A percentile compares a stretch with the other conserved stretches of the same genome.
phyloP scores from a whole-genome alignment of 495 filamentous ascomycete species.

The Aspergillus bridgeri region DNA sequence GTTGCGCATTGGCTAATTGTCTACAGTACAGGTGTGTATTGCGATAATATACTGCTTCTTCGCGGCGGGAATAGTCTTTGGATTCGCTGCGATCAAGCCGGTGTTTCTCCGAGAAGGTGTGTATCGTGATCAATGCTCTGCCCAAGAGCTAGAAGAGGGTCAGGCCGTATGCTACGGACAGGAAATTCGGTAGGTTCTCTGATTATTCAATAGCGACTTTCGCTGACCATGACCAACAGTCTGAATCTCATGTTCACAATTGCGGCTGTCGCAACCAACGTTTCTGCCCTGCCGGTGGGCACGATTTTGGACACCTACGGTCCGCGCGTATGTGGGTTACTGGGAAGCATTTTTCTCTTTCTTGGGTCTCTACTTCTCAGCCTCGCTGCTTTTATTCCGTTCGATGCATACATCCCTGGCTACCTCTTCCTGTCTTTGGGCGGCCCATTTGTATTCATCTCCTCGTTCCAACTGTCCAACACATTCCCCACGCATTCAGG shows the following conservation, averaged over 20 bases:
- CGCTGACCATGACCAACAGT: conserved; percentile 21
- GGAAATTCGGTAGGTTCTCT: conserved; percentile 60
- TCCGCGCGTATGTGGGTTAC: conserved; percentile 69
- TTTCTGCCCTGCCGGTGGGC: conserved; percentile 78
- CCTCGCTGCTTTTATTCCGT: conserved; percentile 57
- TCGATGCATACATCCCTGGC: conserved; percentile 73
- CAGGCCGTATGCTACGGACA: conserved; percentile 67
- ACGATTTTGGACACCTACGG: conserved; percentile 83
- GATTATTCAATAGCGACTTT: no score
- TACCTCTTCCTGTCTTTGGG: conserved; percentile 82
- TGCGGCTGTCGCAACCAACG: conserved; percentile 82
- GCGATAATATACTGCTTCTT: conserved; percentile 81
- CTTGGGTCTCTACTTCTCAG: conserved; percentile 69
- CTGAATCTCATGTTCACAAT: conserved; percentile 93
- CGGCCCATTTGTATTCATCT: conserved; percentile 87
- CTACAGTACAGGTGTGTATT: conserved; percentile 38
- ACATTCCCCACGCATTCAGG: conserved; percentile 84
- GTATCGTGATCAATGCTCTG: conserved; percentile 62
- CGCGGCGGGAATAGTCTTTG: conserved; percentile 73
- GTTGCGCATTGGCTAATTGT: background rate
- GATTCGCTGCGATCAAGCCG: conserved; percentile 79
- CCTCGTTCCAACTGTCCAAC: conserved; percentile 90
- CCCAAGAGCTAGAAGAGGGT: conserved; percentile 54
- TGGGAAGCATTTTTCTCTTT: conserved; percentile 66
- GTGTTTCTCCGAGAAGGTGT: conserved; percentile 73